Percentiles rank a stretch among this genome's conserved stretches.
These are phyloP conservation scores for Alternaria sp. DNA, from an alignment of 2,329 filamentous ascomycete species.

Conservation along the genomic window DNA sequence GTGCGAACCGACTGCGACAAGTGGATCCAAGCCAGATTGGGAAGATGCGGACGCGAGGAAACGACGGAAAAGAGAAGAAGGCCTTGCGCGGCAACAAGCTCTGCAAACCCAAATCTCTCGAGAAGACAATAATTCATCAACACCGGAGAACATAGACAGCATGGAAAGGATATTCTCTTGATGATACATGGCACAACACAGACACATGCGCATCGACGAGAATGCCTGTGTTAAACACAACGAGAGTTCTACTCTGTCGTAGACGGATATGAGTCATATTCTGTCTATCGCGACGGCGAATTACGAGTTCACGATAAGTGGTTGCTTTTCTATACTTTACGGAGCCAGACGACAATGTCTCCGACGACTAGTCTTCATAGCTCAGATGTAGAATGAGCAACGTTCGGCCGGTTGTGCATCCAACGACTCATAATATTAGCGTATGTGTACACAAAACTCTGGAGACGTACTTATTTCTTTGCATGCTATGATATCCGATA, in stretches of 20 bases:
- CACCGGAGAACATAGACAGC: background rate
- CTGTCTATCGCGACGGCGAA: background rate
- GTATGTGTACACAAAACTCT: background rate
- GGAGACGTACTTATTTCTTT: background rate
- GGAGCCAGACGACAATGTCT: background rate
- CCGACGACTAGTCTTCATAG: background rate
- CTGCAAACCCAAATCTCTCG: slow-evolving; percentile 16
- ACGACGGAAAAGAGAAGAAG: slow-evolving; percentile 51
- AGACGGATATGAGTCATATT: background rate
- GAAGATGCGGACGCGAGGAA: slow-evolving; percentile 49
- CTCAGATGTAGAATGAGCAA: background rate
- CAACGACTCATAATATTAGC: slow-evolving; percentile 11
- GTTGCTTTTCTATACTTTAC: background rate
- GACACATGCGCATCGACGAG: background rate
- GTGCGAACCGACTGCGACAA: slow-evolving; percentile 5
- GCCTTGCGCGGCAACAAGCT: slow-evolving; percentile 58
- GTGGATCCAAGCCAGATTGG: slow-evolving; percentile 42
- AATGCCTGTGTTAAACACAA: background rate
- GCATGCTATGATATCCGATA: background rate
- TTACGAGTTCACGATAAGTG: background rate
- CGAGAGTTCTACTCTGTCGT: background rate
- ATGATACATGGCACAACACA: background rate
- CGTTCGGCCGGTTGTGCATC: background rate
- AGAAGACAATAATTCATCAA: background rate
- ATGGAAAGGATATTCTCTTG: slow-evolving; percentile 6